Evolutionary conservation across 2,329 filamentous ascomycete genomes (phyloP).

Genomic region (Aspergillus brunneoviolaceus): DNA sequence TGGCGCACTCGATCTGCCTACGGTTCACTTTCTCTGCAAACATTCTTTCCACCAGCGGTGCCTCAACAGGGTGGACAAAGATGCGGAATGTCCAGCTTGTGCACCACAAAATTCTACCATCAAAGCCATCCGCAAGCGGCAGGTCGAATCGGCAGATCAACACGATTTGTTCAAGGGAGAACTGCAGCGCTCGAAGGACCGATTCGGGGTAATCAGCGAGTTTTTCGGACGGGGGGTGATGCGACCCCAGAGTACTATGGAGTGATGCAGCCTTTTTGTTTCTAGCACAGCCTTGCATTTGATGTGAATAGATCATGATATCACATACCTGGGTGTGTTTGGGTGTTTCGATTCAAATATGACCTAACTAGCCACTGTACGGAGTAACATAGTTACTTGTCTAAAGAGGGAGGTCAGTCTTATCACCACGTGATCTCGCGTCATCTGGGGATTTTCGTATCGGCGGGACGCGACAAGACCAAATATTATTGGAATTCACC

Average conservation of each 20-base stretch:
- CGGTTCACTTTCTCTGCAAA: constrained; percentile 94
- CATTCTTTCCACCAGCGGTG: constrained; percentile 95
- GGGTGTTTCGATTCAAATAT: neutral
- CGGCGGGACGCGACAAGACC: constrained; percentile 5
- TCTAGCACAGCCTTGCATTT: constrained; percentile 6
- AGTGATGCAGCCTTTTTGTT: constrained; percentile 20
- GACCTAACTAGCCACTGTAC: neutral
- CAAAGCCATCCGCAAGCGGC: constrained; percentile 77
- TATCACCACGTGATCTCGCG: constrained; percentile 35
- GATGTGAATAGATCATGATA: constrained; percentile 3
- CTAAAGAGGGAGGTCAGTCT: constrained; percentile 12
- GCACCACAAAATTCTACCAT: constrained; percentile 82
- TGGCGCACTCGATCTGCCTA: constrained; percentile 76
- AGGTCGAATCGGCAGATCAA: constrained; percentile 80
- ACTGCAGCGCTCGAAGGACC: constrained; percentile 72
- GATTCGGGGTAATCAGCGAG: constrained; percentile 87
- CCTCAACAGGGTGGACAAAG: constrained; percentile 65
- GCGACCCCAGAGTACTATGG: constrained; percentile 48
- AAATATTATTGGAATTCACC: neutral
- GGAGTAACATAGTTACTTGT: neutral
- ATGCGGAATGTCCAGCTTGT: constrained; percentile 83
- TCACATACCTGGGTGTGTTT: neutral
- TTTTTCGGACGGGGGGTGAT: constrained; percentile 96
- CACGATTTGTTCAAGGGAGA: constrained; percentile 88
- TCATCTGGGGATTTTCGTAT: constrained; percentile 14